A percentile compares a stretch with the other conserved stretches of the same genome.
Conservation (phyloP, 352 stramenopile species). For the Pythium folliculosum region DNA sequence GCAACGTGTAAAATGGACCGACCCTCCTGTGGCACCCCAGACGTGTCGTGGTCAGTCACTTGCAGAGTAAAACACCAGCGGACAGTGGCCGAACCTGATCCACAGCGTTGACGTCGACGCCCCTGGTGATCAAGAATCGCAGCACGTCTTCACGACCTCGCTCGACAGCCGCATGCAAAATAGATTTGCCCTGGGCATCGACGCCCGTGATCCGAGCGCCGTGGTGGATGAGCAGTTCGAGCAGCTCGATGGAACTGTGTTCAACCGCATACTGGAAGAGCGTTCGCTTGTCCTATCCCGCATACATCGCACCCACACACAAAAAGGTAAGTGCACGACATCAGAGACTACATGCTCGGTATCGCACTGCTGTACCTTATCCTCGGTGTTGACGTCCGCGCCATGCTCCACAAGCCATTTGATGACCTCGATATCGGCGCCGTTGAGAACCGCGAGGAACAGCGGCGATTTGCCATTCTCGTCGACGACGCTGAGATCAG, state of each 20-base stretch:
- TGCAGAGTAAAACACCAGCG: no score
- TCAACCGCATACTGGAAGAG: slow-evolving; percentile 14
- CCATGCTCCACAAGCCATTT: slow-evolving; percentile 8
- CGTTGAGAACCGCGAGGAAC: slow-evolving; percentile 14
- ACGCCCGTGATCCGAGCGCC: slow-evolving; percentile 8
- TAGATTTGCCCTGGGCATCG: slow-evolving; percentile 7
- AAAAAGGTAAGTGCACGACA: not conserved
- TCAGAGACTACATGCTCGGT: not conserved
- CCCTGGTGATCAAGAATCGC: slow-evolving; percentile 4
- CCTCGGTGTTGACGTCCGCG: slow-evolving; percentile 15
- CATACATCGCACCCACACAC: not conserved
- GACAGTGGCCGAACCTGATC: not conserved
- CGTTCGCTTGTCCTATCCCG: slow-evolving; percentile 5
- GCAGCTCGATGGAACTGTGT: slow-evolving; percentile 5
- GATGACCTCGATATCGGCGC: not conserved
- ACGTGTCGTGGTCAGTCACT: not conserved
- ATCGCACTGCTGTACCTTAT: slow-evolving; percentile 1
- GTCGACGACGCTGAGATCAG: slow-evolving; percentile 6
- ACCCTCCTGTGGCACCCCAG: not conserved
- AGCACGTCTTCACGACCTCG: slow-evolving; percentile 17
- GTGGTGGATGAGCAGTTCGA: slow-evolving; percentile 14
- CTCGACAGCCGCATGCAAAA: slow-evolving; percentile 13
- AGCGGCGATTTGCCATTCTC: slow-evolving; percentile 19
- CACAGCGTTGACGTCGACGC: slow-evolving; percentile 11
- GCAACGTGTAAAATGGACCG: slow-evolving; percentile 13